phyloP scores from a whole-genome alignment of 2,329 filamentous ascomycete genomes.

The Pestalotiopsis sp. region DNA sequence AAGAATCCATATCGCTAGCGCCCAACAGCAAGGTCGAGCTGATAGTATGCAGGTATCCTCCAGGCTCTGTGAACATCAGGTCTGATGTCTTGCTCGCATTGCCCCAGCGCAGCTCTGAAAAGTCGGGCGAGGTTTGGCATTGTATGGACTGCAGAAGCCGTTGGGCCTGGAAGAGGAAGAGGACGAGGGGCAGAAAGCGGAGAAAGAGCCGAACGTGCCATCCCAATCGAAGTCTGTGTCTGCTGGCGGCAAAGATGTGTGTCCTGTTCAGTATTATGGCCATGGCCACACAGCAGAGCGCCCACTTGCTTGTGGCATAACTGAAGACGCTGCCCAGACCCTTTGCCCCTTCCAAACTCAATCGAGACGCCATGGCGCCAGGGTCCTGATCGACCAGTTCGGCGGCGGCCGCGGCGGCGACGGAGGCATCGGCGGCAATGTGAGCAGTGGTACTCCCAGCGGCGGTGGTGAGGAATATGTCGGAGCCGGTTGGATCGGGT shows the following conservation, averaged over 20 bases:
- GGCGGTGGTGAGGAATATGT: constrained; percentile 52
- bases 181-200: constrained; percentile 70
- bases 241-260: constrained; percentile 88
- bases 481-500: constrained; percentile 31
- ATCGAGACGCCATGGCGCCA: constrained; percentile 43
- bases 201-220: constrained; percentile 73
- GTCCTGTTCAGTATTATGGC: constrained; percentile 89
- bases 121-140: constrained; percentile 84
- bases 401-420: constrained; percentile 39
- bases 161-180: constrained; percentile 70
- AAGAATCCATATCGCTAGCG: constrained; percentile 74
- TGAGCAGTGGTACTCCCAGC: constrained; percentile 38
- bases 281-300: constrained; percentile 82
- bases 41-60: constrained; percentile 70
- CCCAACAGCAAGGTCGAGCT: constrained; percentile 75
- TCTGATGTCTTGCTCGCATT: constrained; percentile 65
- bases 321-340: constrained; percentile 85
- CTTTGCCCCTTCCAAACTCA: constrained; percentile 62
- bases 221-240: constrained; percentile 74
- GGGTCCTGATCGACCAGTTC: constrained; percentile 46
- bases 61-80: constrained; percentile 71
- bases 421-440: constrained; percentile 40
- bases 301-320: constrained; percentile 92
- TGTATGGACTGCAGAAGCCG: constrained; percentile 81
- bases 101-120: constrained; percentile 70